These are phyloP conservation scores for Plectosphaerella sp. DNA, from an alignment of 2,329 filamentous ascomycete species.

Conservation along the genomic window DNA sequence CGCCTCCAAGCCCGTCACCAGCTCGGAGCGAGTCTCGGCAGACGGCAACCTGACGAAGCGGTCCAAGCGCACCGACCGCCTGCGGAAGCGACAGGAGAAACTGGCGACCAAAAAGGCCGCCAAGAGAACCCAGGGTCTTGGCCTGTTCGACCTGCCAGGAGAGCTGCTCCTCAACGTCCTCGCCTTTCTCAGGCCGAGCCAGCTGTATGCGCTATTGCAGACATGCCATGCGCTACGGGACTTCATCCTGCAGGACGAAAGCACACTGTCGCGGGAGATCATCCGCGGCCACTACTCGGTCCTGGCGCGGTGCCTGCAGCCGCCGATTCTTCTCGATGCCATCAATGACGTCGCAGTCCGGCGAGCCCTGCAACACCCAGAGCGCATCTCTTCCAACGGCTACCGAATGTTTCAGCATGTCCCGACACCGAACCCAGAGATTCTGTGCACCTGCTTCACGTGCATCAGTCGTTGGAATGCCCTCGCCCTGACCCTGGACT, in stretches of 20 bases:
- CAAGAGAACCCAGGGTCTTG: not conserved
- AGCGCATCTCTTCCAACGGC: constrained; percentile 32
- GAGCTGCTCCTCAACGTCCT: constrained; percentile 48
- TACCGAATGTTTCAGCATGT: constrained; percentile 51
- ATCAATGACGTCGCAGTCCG: constrained; percentile 28
- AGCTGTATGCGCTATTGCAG: constrained; percentile 40
- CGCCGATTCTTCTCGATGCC: constrained; percentile 38
- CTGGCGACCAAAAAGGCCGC: not conserved
- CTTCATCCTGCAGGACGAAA: constrained; percentile 40
- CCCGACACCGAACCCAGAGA: constrained; percentile 33
- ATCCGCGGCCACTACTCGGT: constrained; percentile 42
- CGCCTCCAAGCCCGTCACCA: constrained; percentile 5
- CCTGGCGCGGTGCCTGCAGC: constrained; percentile 45
- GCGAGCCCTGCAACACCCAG: constrained; percentile 31
- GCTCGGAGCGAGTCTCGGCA: constrained; percentile 6
- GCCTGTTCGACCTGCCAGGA: constrained; percentile 36
- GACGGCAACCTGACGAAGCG: constrained; percentile 5
- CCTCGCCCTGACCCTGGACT: constrained; percentile 48
- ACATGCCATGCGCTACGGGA: constrained; percentile 33
- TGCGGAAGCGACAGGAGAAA: constrained; percentile 9
- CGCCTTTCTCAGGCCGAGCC: constrained; percentile 40
- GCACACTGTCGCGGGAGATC: constrained; percentile 36
- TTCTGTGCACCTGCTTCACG: constrained; percentile 53
- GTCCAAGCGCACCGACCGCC: constrained; percentile 11
- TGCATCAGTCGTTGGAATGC: constrained; percentile 55